phyloP scores from a whole-genome alignment of 2,329 filamentous ascomycete species.

The Colletotrichum tabaci region DNA sequence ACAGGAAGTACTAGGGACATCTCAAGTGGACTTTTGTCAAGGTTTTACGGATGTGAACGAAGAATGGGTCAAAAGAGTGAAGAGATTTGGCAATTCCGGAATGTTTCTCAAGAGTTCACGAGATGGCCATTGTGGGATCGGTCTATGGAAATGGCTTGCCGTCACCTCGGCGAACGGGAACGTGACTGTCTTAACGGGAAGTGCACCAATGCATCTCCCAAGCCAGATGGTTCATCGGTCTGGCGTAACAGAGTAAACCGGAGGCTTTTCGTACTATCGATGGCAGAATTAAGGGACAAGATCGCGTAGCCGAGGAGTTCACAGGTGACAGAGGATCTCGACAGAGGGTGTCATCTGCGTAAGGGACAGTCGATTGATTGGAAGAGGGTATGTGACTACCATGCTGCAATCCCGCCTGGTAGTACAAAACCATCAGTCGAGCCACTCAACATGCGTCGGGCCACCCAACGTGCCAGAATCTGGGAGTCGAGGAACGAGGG shows the following conservation, averaged over 20 bases:
- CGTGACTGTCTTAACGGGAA: neutral
- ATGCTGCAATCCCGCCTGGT: too few relatives aligned
- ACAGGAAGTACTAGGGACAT: neutral
- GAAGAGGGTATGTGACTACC: too few relatives aligned
- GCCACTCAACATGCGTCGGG: too few relatives aligned
- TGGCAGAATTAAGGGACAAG: neutral
- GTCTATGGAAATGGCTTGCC: neutral
- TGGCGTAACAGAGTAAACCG: neutral
- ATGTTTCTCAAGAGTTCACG: neutral
- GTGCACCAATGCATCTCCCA: neutral
- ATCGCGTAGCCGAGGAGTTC: neutral
- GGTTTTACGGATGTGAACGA: neutral
- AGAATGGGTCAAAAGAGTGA: neutral
- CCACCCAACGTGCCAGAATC: too few relatives aligned
- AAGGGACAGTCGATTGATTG: too few relatives aligned
- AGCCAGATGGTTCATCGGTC: neutral
- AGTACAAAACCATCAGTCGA: too few relatives aligned
- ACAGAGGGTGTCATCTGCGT: neutral
- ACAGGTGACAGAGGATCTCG: neutral
- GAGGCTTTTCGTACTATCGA: neutral
- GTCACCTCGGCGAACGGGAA: neutral
- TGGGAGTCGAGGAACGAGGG: too few relatives aligned
- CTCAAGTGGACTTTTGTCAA: slow-evolving; percentile 1
- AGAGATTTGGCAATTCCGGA: neutral
- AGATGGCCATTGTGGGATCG: neutral